A percentile compares a stretch with the other conserved stretches of the same genome.
Conservation (phyloP, 1,284 basidiomycete species). For the Irpex lacteus region DNA sequence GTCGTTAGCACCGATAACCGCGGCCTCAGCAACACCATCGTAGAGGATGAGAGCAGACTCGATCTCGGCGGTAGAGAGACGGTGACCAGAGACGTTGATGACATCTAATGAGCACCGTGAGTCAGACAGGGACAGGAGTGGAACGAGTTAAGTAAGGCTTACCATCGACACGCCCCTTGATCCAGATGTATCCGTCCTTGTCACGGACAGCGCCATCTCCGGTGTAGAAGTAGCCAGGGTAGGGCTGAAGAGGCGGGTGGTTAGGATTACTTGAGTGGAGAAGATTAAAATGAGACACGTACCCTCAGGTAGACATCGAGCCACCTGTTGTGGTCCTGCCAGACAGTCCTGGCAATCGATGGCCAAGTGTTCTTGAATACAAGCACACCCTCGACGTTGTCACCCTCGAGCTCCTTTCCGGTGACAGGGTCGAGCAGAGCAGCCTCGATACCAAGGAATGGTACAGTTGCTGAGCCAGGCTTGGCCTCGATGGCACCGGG, state of each 20-base stretch:
- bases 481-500: constrained; percentile 95
- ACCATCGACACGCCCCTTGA: constrained; percentile 97
- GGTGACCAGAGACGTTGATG: constrained; percentile 94
- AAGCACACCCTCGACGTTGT: constrained; percentile 89
- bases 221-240: constrained; percentile 90
- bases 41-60: constrained; percentile 95
- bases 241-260: constrained; percentile 42
- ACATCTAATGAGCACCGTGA: constrained; percentile 53
- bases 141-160: constrained; percentile 15
- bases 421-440: constrained; percentile 82
- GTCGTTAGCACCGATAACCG: constrained; percentile 85
- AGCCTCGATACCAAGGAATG: constrained; percentile 95
- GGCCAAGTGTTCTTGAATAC: constrained; percentile 91
- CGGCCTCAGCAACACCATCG: constrained; percentile 91
- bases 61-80: constrained; percentile 96
- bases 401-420: constrained; percentile 78
- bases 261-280: constrained; percentile 1
- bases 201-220: constrained; percentile 95
- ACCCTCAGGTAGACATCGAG: constrained; percentile 93
- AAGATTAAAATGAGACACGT: constrained; percentile 6
- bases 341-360: constrained; percentile 93
- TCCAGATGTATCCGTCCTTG: constrained; percentile 96
- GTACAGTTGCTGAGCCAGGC: constrained; percentile 95
- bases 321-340: constrained; percentile 77
- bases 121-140: neutral